These are phyloP conservation scores for Aspergillus affinis DNA, from an alignment of 495 filamentous ascomycete genomes.

Conservation along the genomic window DNA sequence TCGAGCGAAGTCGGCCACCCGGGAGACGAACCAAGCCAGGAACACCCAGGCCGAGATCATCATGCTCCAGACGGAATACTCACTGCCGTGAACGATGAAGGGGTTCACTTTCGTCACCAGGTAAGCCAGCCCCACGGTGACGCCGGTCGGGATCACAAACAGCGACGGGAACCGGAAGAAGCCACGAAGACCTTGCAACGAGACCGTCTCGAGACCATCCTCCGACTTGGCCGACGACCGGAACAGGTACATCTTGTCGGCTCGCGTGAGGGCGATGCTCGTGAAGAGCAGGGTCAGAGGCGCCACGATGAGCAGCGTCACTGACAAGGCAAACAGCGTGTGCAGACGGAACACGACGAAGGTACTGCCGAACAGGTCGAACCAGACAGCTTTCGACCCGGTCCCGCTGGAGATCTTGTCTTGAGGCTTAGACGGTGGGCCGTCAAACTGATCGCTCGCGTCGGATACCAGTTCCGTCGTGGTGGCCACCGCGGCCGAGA, in stretches of 20 bases:
- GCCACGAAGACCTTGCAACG: constrained; percentile 74
- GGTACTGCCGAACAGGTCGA: constrained; percentile 81
- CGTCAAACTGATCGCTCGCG: constrained; percentile 66
- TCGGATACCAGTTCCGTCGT: constrained; percentile 69
- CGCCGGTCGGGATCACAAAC: constrained; percentile 64
- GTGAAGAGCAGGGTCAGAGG: constrained; percentile 69
- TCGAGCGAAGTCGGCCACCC: constrained; percentile 76
- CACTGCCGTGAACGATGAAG: constrained; percentile 79
- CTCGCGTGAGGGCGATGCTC: constrained; percentile 62
- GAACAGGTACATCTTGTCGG: constrained; percentile 82
- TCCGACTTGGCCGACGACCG: constrained; percentile 57
- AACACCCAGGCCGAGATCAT: constrained; percentile 80
- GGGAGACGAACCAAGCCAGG: constrained; percentile 79
- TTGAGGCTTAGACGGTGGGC: constrained; percentile 48
- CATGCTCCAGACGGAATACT: constrained; percentile 84
- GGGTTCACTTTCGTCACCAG: constrained; percentile 82
- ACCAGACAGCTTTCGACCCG: constrained; percentile 81
- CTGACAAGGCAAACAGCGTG: constrained; percentile 82
- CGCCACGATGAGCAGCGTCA: constrained; percentile 75
- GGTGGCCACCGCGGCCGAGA: constrained; percentile 74
- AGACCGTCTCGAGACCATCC: constrained; percentile 58
- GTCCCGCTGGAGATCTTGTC: constrained; percentile 65
- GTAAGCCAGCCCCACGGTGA: constrained; percentile 71
- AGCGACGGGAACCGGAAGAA: constrained; percentile 82
- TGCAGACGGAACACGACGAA: constrained; percentile 79